Base-by-base conservation (phyloP, 345 rosid genomes). In the Gynandropsis gynandra region DNA sequence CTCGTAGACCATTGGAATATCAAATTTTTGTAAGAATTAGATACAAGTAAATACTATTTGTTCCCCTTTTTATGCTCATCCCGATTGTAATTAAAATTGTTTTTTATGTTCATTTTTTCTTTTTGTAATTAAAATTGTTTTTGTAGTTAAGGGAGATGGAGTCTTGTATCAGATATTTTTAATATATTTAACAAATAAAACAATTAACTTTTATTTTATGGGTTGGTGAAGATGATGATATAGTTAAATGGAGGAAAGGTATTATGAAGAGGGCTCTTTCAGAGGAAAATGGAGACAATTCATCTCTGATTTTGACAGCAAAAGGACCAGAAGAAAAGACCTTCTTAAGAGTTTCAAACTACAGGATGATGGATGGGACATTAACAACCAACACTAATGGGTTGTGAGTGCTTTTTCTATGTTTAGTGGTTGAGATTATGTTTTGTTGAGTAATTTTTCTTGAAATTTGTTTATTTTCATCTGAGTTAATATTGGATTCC, bases 331-430 rank as follows among this genome's bases (percentile, higher is more conserved):
- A 20, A 72, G 97, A 55, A 75, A 50, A 68, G 90, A 92, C 55
- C 95, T 94, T 57, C 35, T 62, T 17, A 54, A 83, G 31, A 4
- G 72, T 64, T 80, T 79, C 33, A 69, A 81, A 9, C 55, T 46
- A 38, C 83, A 92, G 60, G 64, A 72, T 32, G 89, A 93, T 56
- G 99, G 99, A 43, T 92, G 84, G 84, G 85, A 92, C 64, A 88
- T 92, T 65, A 88, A 88, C 80, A 75, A 68, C 48, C 0, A 47
- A 5, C 78, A 88, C 65, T 92, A 92, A 58, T 85, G 83, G 94
- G 79, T 87, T 72, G 99, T 92, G 72, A 76, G 99, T 80, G 55
- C 41, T 58, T 34, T 9, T 34, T 9, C 20, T 24, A 24, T 2
- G 29, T 24, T 55, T 24, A 2, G 29, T 24, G 4, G 29, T 5